Evolutionary conservation across 2,329 filamentous ascomycete species (phyloP).

Genomic region (Pyricularia sp.): DNA sequence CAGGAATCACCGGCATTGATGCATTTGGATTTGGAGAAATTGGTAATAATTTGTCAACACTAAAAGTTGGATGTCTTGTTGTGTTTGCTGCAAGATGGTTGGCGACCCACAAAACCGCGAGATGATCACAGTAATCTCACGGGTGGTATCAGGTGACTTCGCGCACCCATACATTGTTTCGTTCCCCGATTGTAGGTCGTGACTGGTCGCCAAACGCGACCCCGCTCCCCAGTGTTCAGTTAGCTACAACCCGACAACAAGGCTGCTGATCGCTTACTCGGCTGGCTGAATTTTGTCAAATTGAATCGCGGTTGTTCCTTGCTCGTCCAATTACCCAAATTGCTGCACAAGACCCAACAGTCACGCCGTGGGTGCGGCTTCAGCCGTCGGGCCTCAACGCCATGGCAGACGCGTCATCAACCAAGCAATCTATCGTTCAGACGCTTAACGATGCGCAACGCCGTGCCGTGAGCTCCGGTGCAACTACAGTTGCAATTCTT

Average conservation of each 20-base stretch:
- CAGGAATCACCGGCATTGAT: neutral
- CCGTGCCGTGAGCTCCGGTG: conserved; percentile 39
- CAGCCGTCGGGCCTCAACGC: neutral
- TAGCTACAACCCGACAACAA: neutral
- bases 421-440: conserved; percentile 23
- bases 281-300: neutral
- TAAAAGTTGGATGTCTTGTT: no score
- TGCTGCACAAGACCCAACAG: neutral
- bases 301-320: neutral
- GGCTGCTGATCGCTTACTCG: neutral
- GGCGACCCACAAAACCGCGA: no score
- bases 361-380: neutral
- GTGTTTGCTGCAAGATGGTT: no score
- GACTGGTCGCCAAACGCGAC: neutral
- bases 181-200: neutral
- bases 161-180: neutral
- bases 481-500: conserved; percentile 49
- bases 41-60: no score
- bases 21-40: no score
- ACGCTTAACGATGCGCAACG: conserved; percentile 42
- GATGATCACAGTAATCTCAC: no score
- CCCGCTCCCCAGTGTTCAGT: neutral
- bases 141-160: neutral
- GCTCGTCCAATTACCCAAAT: neutral
- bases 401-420: conserved; percentile 8